These are phyloP conservation scores for Halophytophthora polymorphica DNA, from an alignment of 352 stramenopile genomes.

Conservation along the genomic window DNA sequence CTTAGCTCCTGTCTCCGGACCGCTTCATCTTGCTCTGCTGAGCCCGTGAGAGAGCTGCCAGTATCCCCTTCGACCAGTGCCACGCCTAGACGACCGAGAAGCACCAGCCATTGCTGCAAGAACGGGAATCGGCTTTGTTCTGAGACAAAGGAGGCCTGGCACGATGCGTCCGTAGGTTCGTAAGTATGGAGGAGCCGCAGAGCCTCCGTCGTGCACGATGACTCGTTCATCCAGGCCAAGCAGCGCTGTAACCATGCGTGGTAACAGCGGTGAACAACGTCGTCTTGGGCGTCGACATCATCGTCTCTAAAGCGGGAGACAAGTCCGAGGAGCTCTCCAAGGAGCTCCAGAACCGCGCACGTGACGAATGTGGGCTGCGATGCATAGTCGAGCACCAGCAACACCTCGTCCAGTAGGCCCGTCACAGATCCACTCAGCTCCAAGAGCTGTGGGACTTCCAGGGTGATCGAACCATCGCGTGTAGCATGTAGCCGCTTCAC, in stretches of 20 bases:
- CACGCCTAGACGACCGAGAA: constrained; percentile 22
- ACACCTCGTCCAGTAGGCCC: constrained; percentile 14
- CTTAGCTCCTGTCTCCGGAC: too few relatives aligned
- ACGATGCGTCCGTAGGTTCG: constrained; percentile 14
- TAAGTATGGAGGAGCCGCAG: constrained; percentile 20
- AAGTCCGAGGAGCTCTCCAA: constrained; percentile 29
- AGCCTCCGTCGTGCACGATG: constrained; percentile 25
- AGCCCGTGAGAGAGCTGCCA: background rate
- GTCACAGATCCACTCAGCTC: constrained; percentile 18
- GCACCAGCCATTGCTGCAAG: constrained; percentile 59
- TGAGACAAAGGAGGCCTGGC: constrained; percentile 36
- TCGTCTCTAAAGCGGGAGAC: constrained; percentile 9
- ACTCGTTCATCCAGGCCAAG: constrained; percentile 18
- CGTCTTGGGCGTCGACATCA: background rate
- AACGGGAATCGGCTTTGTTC: constrained; percentile 39
- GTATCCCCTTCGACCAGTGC: constrained; percentile 11
- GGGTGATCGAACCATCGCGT: background rate
- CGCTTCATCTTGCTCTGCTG: background rate
- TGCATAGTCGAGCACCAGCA: constrained; percentile 15
- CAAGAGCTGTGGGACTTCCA: background rate
- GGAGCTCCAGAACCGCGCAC: constrained; percentile 32
- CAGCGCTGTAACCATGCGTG: constrained; percentile 24
- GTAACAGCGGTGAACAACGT: background rate
- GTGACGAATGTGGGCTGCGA: constrained; percentile 44
- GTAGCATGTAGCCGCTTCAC: constrained; percentile 13